Evolutionary conservation across 345 rosid genomes (phyloP), one percentile per base, ranked within the genome.

Genomic region (Conringia planisiliqua): DNA sequence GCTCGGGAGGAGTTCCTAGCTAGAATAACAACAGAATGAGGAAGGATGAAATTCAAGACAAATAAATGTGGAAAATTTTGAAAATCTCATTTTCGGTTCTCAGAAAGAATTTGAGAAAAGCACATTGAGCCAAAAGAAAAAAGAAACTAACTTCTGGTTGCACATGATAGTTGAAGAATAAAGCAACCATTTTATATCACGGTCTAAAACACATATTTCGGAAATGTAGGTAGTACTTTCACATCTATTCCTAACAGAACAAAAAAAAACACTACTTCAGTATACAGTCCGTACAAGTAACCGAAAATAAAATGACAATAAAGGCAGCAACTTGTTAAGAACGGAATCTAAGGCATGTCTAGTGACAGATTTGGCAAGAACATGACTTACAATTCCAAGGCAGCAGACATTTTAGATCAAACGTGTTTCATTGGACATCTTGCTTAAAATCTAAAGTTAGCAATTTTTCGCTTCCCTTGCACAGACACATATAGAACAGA

Each of bases 151-250:
- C 48, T 68, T 60, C 40, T 61, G 40, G 46, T 33, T 61, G 57
- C 73, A 68, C 69, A 60, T 60, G 63, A 51, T 59, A 39, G 47
- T 29, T 68, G 62, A 50, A 20, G 7, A 60, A 29, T 40, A 68
- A 60, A 68, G 74, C 74, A 60, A 68, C n/a, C 16, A 35, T 48
- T 56, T 6, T 13, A 43, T 14, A 67, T 30, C 47, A 60, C 14
- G 4, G 52, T 14, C 47, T 57, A 39, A 30, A 35, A 46, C 24
- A 74, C 62, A 67, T 10, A 26, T 57, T 29, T 18, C 36, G 66
- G 27, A 57, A 9, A 17, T 66, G 42, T 20, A 39, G 12, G 12
- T 17, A 57, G 8, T 17, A 67, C 29, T 59, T 60, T 26, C 68
- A 47, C 47, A 61, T 61, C 55, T 59, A 59, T 50, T 10, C 61